These are phyloP conservation scores for Alternaria sp. DNA, from an alignment of 2,329 filamentous ascomycete species.

Conservation along the genomic window DNA sequence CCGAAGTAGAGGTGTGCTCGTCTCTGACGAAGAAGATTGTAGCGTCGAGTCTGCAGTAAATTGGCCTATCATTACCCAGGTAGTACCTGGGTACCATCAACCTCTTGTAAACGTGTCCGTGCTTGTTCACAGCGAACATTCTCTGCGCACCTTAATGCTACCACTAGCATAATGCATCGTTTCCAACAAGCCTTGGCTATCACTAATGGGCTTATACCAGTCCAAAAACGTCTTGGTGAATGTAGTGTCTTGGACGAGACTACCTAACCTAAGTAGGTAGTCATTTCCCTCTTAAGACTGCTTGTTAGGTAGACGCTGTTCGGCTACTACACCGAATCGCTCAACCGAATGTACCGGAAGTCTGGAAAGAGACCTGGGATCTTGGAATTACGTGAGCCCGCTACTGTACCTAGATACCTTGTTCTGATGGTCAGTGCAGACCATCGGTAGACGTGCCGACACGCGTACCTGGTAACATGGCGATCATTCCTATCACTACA, in stretches of 20 bases:
- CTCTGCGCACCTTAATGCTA: too few species aligned
- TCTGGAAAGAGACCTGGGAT: neutral
- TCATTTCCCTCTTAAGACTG: neutral
- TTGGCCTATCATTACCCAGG: too few species aligned
- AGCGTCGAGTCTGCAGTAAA: too few species aligned
- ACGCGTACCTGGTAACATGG: neutral
- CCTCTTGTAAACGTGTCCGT: too few species aligned
- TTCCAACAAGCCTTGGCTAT: neutral
- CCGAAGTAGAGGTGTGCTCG: too few species aligned
- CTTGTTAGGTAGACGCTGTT: neutral
- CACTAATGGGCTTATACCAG: neutral
- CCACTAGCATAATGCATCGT: too few species aligned
- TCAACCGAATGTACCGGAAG: neutral
- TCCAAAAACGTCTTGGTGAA: neutral
- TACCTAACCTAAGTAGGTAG: neutral
- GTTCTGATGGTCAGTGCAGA: neutral
- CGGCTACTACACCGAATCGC: neutral
- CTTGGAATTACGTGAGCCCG: neutral
- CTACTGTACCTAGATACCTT: neutral
- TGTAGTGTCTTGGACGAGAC: neutral
- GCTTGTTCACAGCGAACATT: too few species aligned
- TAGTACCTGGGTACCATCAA: too few species aligned
- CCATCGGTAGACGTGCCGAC: neutral
- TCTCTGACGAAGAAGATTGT: too few species aligned
- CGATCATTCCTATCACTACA: neutral